Evolutionary conservation across 2,329 filamentous ascomycete genomes (phyloP).

Genomic region (Fusarium guadeloupense): DNA sequence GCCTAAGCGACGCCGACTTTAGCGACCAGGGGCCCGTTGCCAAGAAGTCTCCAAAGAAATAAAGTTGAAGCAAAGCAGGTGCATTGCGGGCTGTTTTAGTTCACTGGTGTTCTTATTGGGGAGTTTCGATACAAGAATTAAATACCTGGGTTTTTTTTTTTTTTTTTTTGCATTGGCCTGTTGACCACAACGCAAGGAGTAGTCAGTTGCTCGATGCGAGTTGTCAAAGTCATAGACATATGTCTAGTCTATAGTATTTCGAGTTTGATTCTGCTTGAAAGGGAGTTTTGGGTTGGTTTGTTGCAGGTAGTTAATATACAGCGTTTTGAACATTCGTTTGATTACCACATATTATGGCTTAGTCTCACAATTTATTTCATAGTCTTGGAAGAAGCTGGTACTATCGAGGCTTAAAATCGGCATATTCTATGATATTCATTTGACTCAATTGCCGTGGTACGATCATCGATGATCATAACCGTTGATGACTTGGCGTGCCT

Average conservation of each 20-base stretch:
- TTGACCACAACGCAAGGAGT: background rate
- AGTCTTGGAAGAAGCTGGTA: no score
- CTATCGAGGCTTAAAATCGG: no score
- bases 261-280: background rate
- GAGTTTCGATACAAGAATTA: slow-evolving; percentile 21
- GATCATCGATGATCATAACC: background rate
- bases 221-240: slow-evolving; percentile 1
- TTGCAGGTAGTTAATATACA: background rate
- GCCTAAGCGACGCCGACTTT: slow-evolving; percentile 51
- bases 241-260: background rate
- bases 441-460: background rate
- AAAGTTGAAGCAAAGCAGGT: background rate
- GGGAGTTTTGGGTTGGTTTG: background rate
- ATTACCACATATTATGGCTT: no score
- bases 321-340: background rate
- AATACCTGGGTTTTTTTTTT: slow-evolving; percentile 10
- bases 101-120: slow-evolving; percentile 7
- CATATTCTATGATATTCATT: background rate
- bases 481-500: slow-evolving; percentile 2
- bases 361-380: no score
- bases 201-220: background rate
- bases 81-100: background rate
- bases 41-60: slow-evolving; percentile 24
- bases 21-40: slow-evolving; percentile 32
- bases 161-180: background rate